Evolutionary conservation across 345 rosid species (phyloP).

Genomic region (Gossypium herbaceum): DNA sequence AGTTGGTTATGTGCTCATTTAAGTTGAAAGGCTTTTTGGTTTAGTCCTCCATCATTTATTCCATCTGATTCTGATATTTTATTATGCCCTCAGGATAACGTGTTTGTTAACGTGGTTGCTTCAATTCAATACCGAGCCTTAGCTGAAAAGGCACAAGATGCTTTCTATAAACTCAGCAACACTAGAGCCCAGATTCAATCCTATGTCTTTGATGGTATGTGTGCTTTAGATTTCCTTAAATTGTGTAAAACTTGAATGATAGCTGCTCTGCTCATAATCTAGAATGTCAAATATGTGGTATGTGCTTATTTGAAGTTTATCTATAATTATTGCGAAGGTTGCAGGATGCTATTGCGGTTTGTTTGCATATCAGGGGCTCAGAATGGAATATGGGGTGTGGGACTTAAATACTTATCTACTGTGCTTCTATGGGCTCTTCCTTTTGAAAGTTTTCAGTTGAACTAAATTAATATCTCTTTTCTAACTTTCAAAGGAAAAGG

Average conservation of each 20-base stretch:
- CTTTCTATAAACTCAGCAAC: slow-evolving; percentile 54
- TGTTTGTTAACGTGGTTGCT: slow-evolving; percentile 56
- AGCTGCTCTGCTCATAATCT: background rate
- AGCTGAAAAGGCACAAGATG: slow-evolving; percentile 45
- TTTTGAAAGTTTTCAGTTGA: background rate
- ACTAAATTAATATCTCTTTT: background rate
- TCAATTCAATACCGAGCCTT: slow-evolving; percentile 50
- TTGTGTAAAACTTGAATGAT: background rate
- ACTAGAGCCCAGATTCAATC: slow-evolving; percentile 51
- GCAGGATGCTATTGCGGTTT: background rate
- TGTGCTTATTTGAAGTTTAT: background rate
- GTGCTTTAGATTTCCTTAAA: background rate
- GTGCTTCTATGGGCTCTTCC: background rate
- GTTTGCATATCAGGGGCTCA: background rate
- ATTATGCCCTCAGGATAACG: slow-evolving; percentile 38
- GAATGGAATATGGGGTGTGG: background rate
- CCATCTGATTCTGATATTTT: background rate
- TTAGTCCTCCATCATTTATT: background rate
- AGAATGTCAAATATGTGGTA: background rate
- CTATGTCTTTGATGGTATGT: slow-evolving; percentile 49
- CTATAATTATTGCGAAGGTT: background rate
- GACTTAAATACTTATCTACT: background rate
- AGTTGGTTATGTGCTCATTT: background rate
- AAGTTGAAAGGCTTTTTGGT: background rate
- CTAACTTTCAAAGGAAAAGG: background rate